These are phyloP conservation scores for Litsea cubeba DNA, from an alignment of 164 flowering plant species.

Conservation along the genomic window DNA sequence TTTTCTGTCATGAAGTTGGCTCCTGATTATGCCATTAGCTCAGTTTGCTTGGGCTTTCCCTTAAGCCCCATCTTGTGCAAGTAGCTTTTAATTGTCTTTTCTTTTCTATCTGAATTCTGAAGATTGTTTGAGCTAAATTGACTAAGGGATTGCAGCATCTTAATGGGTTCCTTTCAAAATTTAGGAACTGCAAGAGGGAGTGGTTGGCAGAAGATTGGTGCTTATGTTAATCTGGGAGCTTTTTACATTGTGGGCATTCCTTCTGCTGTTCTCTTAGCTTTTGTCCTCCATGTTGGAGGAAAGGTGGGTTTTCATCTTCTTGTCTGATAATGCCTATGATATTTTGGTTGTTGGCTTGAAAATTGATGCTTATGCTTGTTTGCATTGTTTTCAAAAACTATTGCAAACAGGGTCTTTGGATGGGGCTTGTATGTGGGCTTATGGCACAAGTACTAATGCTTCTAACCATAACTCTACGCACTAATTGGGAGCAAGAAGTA, in stretches of 20 bases:
- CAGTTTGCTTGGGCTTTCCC: no score
- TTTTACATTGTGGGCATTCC: constrained; percentile 76
- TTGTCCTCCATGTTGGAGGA: constrained; percentile 59
- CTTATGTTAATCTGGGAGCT: constrained; percentile 62
- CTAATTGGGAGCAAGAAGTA: constrained; percentile 43
- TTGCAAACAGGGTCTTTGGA: constrained; percentile 41
- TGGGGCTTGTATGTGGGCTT: constrained; percentile 42
- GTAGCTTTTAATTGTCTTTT: background rate
- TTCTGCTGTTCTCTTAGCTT: constrained; percentile 45
- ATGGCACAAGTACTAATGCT: constrained; percentile 34
- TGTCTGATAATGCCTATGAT: background rate
- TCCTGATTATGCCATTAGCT: no score
- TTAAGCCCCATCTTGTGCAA: background rate
- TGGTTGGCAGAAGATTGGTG: constrained; percentile 85
- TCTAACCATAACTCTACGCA: constrained; percentile 20
- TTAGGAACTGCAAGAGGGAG: constrained; percentile 78
- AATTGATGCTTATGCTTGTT: background rate
- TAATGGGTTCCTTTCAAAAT: no score
- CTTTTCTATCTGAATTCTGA: background rate
- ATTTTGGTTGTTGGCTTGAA: background rate
- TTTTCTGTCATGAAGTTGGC: background rate
- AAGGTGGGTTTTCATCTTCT: constrained; percentile 32
- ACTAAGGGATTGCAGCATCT: background rate
- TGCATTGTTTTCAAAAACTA: background rate
- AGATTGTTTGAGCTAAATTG: background rate